Evolutionary conservation across 2,329 filamentous ascomycete species (phyloP).

Genomic region (Exophiala aquamarina): DNA sequence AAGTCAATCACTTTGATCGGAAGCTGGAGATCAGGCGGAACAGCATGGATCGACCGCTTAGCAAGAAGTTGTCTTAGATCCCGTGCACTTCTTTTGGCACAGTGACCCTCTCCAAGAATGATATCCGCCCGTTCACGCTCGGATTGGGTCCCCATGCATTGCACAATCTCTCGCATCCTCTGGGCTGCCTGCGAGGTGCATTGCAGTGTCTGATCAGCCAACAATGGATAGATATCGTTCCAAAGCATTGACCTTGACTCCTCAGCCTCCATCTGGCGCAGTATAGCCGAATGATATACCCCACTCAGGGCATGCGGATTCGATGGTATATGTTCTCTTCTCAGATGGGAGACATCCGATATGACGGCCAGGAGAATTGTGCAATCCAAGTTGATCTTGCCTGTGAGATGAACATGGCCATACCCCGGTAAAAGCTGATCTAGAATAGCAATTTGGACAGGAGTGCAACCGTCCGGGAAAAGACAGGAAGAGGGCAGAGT

Average conservation of each 20-base stretch:
- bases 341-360: slow-evolving; percentile 69
- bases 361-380: slow-evolving; percentile 71
- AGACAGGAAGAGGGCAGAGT: slow-evolving; percentile 17
- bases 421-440: slow-evolving; percentile 11
- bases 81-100: slow-evolving; percentile 39
- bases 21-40: slow-evolving; percentile 57
- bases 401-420: slow-evolving; percentile 41
- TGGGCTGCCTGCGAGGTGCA: slow-evolving; percentile 66
- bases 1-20: slow-evolving; percentile 60
- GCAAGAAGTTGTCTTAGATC: slow-evolving; percentile 45
- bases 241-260: slow-evolving; percentile 60
- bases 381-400: slow-evolving; percentile 49
- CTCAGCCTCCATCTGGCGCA: slow-evolving; percentile 66
- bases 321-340: slow-evolving; percentile 30
- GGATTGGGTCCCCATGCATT: slow-evolving; percentile 61
- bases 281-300: slow-evolving; percentile 60
- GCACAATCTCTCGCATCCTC: slow-evolving; percentile 67
- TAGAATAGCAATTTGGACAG: slow-evolving; percentile 6
- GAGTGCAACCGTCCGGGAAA: background rate
- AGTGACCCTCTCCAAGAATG: slow-evolving; percentile 52
- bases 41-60: slow-evolving; percentile 38
- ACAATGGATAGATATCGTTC: slow-evolving; percentile 62
- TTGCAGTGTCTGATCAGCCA: slow-evolving; percentile 57
- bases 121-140: slow-evolving; percentile 61
- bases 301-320: slow-evolving; percentile 44